These are phyloP conservation scores for Ogataea trehaloabstinens DNA, from an alignment of 805 yeast species.

Conservation along the genomic window DNA sequence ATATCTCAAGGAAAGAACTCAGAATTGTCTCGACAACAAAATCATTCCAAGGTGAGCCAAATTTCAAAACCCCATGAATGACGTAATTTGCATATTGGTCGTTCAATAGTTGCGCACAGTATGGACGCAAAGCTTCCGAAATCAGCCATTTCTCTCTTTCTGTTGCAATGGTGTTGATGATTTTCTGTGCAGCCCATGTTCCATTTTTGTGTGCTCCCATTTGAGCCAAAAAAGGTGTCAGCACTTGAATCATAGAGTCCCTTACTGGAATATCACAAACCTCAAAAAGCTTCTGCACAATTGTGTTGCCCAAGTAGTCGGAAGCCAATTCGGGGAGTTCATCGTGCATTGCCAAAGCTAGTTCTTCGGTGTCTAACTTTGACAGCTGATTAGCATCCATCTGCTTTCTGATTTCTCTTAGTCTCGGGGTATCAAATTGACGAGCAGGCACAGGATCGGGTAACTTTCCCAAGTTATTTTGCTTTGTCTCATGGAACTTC, in stretches of 20 bases:
- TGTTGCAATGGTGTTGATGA: constrained; percentile 66
- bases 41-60: constrained; percentile 81
- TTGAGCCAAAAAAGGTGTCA: constrained; percentile 79
- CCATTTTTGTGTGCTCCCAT: constrained; percentile 97
- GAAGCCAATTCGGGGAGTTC: constrained; percentile 89
- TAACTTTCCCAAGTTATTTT: constrained; percentile 64
- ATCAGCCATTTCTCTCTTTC: constrained; percentile 64
- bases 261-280: constrained; percentile 67
- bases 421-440: constrained; percentile 81
- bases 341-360: constrained; percentile 78
- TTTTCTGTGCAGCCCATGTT: constrained; percentile 98
- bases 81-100: constrained; percentile 98
- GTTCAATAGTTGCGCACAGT: constrained; percentile 78
- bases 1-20: constrained; percentile 73
- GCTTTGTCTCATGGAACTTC: constrained; percentile 41
- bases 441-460: constrained; percentile 71
- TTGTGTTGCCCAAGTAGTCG: constrained; percentile 93
- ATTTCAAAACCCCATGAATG: constrained; percentile 88
- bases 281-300: constrained; percentile 87
- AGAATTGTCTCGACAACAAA: constrained; percentile 84
- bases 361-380: constrained; percentile 69
- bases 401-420: constrained; percentile 80
- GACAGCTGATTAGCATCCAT: constrained; percentile 55
- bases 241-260: constrained; percentile 74
- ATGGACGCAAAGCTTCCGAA: constrained; percentile 69